A percentile compares a stretch with the other conserved stretches of the same genome.
Evolutionary conservation across 768 basidiomycete genomes (phyloP).

Genomic region (Podaxis rugospora): DNA sequence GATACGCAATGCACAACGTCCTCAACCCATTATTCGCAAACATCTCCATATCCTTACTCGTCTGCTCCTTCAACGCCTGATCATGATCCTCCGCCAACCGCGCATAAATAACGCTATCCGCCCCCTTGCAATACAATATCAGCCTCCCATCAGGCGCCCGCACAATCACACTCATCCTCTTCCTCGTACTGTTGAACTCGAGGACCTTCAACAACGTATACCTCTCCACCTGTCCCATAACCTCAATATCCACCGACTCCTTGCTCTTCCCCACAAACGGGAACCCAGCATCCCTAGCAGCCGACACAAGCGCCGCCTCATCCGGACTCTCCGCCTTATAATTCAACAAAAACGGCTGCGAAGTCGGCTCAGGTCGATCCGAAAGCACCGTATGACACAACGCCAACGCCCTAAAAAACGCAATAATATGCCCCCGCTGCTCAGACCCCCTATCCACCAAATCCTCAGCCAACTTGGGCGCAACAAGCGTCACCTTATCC

Average conservation of each 20-base stretch:
- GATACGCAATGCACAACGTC: constrained; percentile 86
- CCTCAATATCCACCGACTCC: constrained; percentile 81
- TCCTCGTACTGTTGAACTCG: constrained; percentile 93
- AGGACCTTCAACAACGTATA: constrained; percentile 77
- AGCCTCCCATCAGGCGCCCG: constrained; percentile 81
- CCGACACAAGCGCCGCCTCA: constrained; percentile 90
- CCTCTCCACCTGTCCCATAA: constrained; percentile 83
- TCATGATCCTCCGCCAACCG: constrained; percentile 79
- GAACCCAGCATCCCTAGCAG: constrained; percentile 91
- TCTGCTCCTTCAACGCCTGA: constrained; percentile 65
- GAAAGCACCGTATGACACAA: constrained; percentile 90
- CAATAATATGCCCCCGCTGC: constrained; percentile 64
- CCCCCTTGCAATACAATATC: constrained; percentile 93
- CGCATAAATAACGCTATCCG: constrained; percentile 91
- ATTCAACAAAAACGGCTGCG: constrained; percentile 58
- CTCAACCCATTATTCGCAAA: constrained; percentile 92
- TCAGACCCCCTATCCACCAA: constrained; percentile 55
- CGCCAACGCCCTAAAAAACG: constrained; percentile 94
- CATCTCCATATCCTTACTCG: constrained; percentile 82
- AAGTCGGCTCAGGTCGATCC: constrained; percentile 62
- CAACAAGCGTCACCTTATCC: constrained; percentile 82
- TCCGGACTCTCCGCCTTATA: constrained; percentile 98
- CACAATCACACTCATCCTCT: constrained; percentile 92
- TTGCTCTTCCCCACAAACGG: constrained; percentile 78
- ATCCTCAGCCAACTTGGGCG: constrained; percentile 79